phyloP scores from a whole-genome alignment of 1,284 basidiomycete species.

The Anthracocystis panici-leucophaei region DNA sequence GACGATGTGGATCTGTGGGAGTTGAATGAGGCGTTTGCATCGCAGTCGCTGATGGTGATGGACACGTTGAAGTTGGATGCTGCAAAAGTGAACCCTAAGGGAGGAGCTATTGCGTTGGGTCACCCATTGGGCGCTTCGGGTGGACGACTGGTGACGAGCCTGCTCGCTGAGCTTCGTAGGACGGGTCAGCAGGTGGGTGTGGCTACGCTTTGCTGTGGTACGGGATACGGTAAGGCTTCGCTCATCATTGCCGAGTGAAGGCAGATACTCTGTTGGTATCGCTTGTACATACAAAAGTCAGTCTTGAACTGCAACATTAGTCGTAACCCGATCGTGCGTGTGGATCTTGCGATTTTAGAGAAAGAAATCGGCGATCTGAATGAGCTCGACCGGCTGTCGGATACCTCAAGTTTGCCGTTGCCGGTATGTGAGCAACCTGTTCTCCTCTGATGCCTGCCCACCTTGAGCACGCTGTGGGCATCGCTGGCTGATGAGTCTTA shows the following conservation, averaged over 20 bases:
- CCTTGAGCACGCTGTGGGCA: too few relatives aligned
- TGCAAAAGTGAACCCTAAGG: conserved; percentile 65
- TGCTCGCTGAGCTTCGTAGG: conserved; percentile 62
- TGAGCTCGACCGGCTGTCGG: too few relatives aligned
- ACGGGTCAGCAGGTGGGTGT: conserved; percentile 62
- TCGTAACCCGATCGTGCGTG: background rate
- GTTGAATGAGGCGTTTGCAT: conserved; percentile 68
- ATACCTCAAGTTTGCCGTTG: background rate
- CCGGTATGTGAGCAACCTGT: background rate
- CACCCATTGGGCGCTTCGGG: conserved; percentile 67
- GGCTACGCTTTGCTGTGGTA: conserved; percentile 66
- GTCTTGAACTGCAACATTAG: background rate
- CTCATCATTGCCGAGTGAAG: conserved; percentile 62
- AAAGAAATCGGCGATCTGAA: conserved; percentile 1
- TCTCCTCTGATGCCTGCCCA: too few relatives aligned
- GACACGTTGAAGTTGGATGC: conserved; percentile 58
- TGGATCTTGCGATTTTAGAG: background rate
- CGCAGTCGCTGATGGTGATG: conserved; percentile 64
- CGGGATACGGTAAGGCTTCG: conserved; percentile 64
- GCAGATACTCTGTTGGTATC: background rate
- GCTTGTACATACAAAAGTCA: background rate
- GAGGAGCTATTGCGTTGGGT: conserved; percentile 68
- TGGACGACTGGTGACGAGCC: conserved; percentile 61
- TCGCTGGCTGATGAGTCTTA: too few relatives aligned
- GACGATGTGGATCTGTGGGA: conserved; percentile 67